Percentiles rank a stretch among this genome's conserved stretches.
phyloP scores from a whole-genome alignment of 441 rosid species.

The Pelargonium fulgidum region DNA sequence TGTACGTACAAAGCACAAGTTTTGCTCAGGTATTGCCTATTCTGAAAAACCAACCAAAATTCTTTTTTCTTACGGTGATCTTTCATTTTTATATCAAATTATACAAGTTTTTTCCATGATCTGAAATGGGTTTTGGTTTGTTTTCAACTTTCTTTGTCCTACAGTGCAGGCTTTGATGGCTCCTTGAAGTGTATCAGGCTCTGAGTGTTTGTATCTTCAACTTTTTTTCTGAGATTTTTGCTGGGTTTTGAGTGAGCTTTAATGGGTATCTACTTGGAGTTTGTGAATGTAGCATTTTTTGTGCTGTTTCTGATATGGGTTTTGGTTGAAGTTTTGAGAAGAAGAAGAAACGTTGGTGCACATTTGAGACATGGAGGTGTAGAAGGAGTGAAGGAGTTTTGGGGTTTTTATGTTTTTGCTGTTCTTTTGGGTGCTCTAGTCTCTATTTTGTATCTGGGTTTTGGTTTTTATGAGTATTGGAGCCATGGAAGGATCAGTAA shows the following conservation, averaged over 20 bases:
- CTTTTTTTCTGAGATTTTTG: background rate
- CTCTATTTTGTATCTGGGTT: conserved; percentile 28
- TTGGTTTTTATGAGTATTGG: conserved; percentile 32
- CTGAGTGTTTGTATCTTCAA: background rate
- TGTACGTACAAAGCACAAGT: background rate
- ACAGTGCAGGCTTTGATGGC: too few species aligned
- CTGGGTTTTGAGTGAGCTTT: background rate
- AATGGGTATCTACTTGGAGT: conserved; percentile 22
- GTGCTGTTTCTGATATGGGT: conserved; percentile 31
- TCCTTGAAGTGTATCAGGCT: background rate
- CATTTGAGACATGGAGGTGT: conserved; percentile 1
- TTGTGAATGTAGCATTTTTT: conserved; percentile 31
- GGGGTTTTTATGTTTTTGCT: conserved; percentile 6
- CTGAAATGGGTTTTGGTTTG: too few species aligned
- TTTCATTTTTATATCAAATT: too few species aligned
- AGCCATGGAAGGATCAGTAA: background rate
- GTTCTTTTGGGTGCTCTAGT: conserved; percentile 29
- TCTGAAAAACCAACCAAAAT: background rate
- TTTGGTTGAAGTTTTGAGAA: conserved; percentile 22
- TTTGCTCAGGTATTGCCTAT: background rate
- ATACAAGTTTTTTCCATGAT: too few species aligned
- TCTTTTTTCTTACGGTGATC: too few species aligned
- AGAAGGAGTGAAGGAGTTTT: conserved; percentile 2
- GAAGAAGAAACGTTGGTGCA: background rate
- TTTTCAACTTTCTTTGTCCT: too few species aligned